Percentiles rank a stretch among this genome's conserved stretches.
Conservation (phyloP, 108 stramenopile genomes). For the Cyclostephanos tholiformis region DNA sequence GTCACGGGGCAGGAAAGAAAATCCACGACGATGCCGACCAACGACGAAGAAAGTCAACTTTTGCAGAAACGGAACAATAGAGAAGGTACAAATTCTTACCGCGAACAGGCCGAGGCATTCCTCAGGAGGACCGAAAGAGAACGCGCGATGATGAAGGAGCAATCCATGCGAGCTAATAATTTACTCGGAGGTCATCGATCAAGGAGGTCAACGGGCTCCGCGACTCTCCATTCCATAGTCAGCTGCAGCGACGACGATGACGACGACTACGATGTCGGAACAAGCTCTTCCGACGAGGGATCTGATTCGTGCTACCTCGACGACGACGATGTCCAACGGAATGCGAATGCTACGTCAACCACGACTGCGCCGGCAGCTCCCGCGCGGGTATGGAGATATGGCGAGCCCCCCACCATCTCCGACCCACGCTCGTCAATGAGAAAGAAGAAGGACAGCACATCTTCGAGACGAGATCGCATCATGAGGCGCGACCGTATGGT, state of each 20-base stretch:
- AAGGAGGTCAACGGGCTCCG: constrained; percentile 33
- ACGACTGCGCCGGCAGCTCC: background rate
- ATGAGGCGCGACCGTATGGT: constrained; percentile 39
- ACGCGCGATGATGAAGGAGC: constrained; percentile 31
- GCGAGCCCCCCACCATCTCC: constrained; percentile 25
- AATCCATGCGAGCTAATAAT: constrained; percentile 4
- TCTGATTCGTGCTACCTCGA: constrained; percentile 17
- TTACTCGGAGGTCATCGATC: constrained; percentile 24
- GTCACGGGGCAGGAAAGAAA: background rate
- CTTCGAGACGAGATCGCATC: constrained; percentile 13
- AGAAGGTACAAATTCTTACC: constrained; percentile 25
- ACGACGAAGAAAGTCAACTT: background rate
- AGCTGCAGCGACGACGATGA: constrained; percentile 32
- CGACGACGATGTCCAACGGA: background rate
- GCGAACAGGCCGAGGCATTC: constrained; percentile 31
- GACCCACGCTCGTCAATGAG: constrained; percentile 8
- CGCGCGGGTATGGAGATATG: constrained; percentile 34
- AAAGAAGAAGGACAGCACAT: background rate
- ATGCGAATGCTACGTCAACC: constrained; percentile 1
- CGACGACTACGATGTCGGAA: background rate
- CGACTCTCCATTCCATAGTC: constrained; percentile 37
- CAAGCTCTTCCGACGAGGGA: constrained; percentile 24
- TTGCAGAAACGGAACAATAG: background rate
- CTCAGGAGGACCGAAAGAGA: constrained; percentile 30
- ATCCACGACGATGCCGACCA: background rate